These are phyloP conservation scores for Heteromeles arbutifolia DNA, from an alignment of 306 rosid genomes.

Conservation along the genomic window DNA sequence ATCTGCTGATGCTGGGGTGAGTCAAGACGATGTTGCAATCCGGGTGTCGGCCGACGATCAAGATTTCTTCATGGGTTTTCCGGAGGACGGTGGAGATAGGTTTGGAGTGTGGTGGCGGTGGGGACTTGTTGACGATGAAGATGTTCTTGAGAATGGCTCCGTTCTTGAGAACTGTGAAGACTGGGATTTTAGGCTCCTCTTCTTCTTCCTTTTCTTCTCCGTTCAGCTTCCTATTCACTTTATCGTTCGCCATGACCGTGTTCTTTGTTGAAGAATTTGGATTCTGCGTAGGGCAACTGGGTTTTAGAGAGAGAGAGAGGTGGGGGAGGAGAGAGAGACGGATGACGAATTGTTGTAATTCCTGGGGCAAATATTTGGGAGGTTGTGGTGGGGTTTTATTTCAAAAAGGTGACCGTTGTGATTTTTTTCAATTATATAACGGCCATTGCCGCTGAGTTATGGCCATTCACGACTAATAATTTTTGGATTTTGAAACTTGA, in stretches of 20 bases:
- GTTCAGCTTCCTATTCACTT: background rate
- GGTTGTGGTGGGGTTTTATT: conserved; percentile 3
- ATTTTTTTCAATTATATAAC: background rate
- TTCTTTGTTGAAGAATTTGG: background rate
- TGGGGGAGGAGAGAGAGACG: background rate
- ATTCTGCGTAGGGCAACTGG: background rate
- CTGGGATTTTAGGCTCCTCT: conserved; percentile 45
- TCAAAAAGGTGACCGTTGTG: conserved; percentile 28
- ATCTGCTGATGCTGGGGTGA: conserved; percentile 90
- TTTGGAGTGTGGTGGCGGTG: background rate
- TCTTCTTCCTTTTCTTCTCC: background rate
- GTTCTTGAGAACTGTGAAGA: conserved; percentile 69
- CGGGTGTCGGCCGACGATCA: conserved; percentile 67
- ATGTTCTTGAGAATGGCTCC: conserved; percentile 68
- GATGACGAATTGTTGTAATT: background rate
- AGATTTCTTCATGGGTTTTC: conserved; percentile 30
- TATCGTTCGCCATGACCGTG: conserved; percentile 27
- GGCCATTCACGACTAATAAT: background rate
- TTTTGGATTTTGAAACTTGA: background rate
- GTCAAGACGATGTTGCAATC: conserved; percentile 57
- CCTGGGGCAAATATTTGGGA: background rate
- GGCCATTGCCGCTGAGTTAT: background rate
- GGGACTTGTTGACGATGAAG: conserved; percentile 45
- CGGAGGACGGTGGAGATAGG: conserved; percentile 1
- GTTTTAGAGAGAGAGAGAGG: background rate